phyloP scores from a whole-genome alignment of 805 yeast genomes.

The Yarrowia sp. region DNA sequence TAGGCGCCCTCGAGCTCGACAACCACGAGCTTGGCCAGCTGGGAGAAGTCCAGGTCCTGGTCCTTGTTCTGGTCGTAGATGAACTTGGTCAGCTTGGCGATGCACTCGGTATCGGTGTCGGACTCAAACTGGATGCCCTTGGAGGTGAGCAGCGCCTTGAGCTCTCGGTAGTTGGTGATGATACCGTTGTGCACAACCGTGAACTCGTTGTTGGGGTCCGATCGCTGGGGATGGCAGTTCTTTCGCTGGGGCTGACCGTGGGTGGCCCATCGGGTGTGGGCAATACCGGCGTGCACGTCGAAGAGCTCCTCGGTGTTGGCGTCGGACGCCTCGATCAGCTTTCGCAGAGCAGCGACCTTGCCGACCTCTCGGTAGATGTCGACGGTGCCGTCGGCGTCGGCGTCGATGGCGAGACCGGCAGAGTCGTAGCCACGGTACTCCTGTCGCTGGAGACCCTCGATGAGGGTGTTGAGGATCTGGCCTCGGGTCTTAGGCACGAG shows the following conservation, averaged over 20 bases:
- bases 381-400: constrained; percentile 70
- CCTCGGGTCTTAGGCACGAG: constrained; percentile 89
- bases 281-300: constrained; percentile 89
- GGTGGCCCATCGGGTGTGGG: constrained; percentile 99
- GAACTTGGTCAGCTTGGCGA: constrained; percentile 92
- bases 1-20: constrained; percentile 96
- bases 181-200: constrained; percentile 97
- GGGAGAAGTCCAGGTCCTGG: constrained; percentile 76
- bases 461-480: constrained; percentile 81
- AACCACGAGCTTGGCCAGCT: constrained; percentile 87
- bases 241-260: constrained; percentile 86
- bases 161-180: constrained; percentile 90
- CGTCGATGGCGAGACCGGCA: constrained; percentile 94
- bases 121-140: constrained; percentile 84
- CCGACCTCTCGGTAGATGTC: constrained; percentile 82
- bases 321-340: constrained; percentile 48
- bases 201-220: constrained; percentile 80
- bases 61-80: constrained; percentile 81
- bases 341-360: constrained; percentile 79
- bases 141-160: constrained; percentile 72
- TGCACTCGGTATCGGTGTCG: constrained; percentile 97
- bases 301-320: constrained; percentile 58
- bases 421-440: constrained; percentile 99
- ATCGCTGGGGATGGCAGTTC: constrained; percentile 96
- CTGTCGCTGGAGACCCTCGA: constrained; percentile 70